These are phyloP conservation scores for Biancaea sappan DNA, from an alignment of 306 rosid species.

Conservation along the genomic window DNA sequence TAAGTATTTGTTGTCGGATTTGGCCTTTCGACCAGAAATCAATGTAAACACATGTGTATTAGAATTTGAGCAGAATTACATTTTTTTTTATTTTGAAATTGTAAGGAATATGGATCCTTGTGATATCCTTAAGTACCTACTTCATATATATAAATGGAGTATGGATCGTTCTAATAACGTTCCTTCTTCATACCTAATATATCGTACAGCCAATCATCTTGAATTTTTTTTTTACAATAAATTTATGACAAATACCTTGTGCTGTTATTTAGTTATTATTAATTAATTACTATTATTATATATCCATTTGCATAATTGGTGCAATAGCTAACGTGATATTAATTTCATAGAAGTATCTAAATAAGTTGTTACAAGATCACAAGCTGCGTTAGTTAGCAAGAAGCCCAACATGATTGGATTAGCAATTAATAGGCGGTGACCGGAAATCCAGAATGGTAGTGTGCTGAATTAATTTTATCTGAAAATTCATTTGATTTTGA, in stretches of 20 bases:
- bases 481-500: too few relatives aligned
- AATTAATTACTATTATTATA: too few relatives aligned
- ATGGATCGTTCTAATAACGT: background rate
- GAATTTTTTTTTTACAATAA: background rate
- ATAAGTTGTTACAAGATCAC: background rate
- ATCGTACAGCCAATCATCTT: background rate
- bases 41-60: too few relatives aligned
- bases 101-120: background rate
- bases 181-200: background rate
- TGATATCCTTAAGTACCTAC: background rate
- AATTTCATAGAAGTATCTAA: background rate
- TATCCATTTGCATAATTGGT: too few relatives aligned
- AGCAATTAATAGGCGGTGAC: constrained; percentile 1
- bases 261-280: background rate
- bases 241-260: background rate
- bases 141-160: too few relatives aligned
- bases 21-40: too few relatives aligned
- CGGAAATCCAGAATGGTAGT: background rate
- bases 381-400: background rate
- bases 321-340: too few relatives aligned
- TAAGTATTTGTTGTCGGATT: too few relatives aligned
- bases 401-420: background rate
- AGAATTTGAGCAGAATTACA: background rate
- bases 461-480: too few relatives aligned
- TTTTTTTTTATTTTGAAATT: background rate